These are phyloP conservation scores for Alternaria brassicicola DNA, from an alignment of 2,329 filamentous ascomycete species.

Conservation along the genomic window DNA sequence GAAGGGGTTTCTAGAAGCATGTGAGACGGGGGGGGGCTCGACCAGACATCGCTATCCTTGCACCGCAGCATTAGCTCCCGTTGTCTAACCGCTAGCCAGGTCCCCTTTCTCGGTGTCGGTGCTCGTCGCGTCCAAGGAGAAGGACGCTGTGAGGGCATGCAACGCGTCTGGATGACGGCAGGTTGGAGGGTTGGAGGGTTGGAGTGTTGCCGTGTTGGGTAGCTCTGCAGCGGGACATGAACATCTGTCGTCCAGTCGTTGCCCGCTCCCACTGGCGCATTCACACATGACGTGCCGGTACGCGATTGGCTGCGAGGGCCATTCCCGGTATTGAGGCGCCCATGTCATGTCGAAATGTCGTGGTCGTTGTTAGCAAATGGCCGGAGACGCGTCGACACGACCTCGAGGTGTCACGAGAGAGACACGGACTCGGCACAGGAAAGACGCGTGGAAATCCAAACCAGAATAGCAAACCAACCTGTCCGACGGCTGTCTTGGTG, in stretches of 20 bases:
- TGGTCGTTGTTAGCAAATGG: conserved; percentile 7
- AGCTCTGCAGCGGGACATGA: not conserved
- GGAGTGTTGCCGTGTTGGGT: not conserved
- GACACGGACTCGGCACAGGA: not conserved
- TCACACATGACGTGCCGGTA: conserved; percentile 7
- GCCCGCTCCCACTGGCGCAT: conserved; percentile 3
- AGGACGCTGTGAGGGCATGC: not conserved
- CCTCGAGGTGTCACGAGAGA: not conserved
- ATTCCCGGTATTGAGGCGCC: not conserved
- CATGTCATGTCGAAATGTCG: not conserved
- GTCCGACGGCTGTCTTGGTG: not conserved
- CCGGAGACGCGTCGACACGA: conserved; percentile 16
- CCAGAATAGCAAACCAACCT: not conserved
- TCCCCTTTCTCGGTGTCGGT: conserved; percentile 15
- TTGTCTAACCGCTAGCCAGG: conserved; percentile 18
- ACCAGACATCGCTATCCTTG: conserved; percentile 1
- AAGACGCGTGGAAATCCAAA: not conserved
- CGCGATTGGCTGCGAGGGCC: conserved; percentile 11
- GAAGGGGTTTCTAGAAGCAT: not conserved
- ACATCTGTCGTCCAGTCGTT: conserved; percentile 4
- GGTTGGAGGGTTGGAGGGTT: not conserved
- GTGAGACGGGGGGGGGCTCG: not conserved
- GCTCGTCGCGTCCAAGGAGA: not conserved
- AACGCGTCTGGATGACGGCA: not conserved
- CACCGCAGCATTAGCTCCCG: conserved; percentile 20